Base-by-base conservation (phyloP, 2,329 filamentous ascomycete genomes). In the Cordyceps cateniannulata region DNA sequence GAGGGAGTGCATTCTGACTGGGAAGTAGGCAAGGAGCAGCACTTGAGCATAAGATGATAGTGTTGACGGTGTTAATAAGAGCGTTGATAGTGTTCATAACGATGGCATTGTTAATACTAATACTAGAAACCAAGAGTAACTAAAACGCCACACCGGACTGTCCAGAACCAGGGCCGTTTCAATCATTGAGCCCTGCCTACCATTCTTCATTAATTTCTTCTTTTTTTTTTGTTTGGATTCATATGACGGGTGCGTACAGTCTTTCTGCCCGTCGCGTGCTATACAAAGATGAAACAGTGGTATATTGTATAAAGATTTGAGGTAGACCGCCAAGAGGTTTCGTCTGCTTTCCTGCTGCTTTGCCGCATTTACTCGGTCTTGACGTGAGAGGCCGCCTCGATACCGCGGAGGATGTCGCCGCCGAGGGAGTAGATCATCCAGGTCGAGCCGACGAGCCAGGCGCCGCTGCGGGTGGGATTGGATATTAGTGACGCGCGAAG, bases 381-480 rank as follows among this genome's bases (percentile, higher is more conserved):
- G 60, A 68, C 62, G 27, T 69, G 69, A 5, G 76, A 74, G 1
- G 76, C 75, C 7, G 67, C 66, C 4, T 74, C 71, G 38, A 85
- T 70, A 0, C 75, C 79, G 18, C 77, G 68, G 56, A 84, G 60
- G 58, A 85, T 77, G 60, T 84, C 79, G 53, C 68, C 64, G 27
- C 81, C 81, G 48, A 84, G 68, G 5, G 69, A 70, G 66, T 75
- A 79, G 59, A 81, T 74, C 74, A 85, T 81, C 70, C 81, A 80
- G 3, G 77, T 67, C 0, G 83, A 77, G 38, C 79, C 74, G 53
- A 85, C 66, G 51, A 85, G 75, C 83, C 83, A 85, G 0, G 77
- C 72, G 63, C 81, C 82, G 64, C 83, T 85, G 60, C 51, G n/a
- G 18, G 14, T 51, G 24, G 6, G 7, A 47, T 62, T 53, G 57